A percentile compares a stretch with the other conserved stretches of the same genome.
These are phyloP conservation scores for Ochromonas danica DNA, from an alignment of 108 stramenopile genomes.

Conservation along the genomic window DNA sequence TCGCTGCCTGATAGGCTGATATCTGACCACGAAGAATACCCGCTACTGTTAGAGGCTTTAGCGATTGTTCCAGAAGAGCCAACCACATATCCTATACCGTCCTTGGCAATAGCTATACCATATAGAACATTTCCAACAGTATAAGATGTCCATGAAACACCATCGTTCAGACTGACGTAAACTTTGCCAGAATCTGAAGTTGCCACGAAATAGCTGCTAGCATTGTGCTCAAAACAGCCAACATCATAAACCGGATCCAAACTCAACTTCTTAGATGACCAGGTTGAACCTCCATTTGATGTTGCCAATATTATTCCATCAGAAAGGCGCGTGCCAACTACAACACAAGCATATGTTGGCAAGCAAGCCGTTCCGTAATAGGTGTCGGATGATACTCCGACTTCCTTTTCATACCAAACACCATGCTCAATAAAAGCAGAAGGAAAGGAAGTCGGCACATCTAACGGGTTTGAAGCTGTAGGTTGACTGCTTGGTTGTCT, in stretches of 20 bases:
- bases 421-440: conserved; percentile 15
- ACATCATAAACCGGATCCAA: conserved; percentile 15
- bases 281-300: conserved; percentile 15
- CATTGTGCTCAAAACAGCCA: conserved; percentile 15
- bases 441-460: conserved; percentile 14
- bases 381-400: conserved; percentile 13
- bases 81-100: conserved; percentile 15
- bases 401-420: conserved; percentile 16
- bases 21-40: conserved; percentile 1
- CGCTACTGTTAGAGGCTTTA: not conserved
- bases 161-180: conserved; percentile 9
- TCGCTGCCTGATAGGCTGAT: too few species aligned
- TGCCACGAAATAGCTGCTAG: conserved; percentile 14
- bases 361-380: conserved; percentile 15
- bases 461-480: conserved; percentile 15
- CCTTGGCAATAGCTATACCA: conserved; percentile 15
- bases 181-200: conserved; percentile 15
- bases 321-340: conserved; percentile 13
- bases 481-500: conserved; percentile 14
- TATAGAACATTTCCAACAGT: conserved; percentile 17
- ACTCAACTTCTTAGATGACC: conserved; percentile 15
- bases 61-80: conserved; percentile 13
- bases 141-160: conserved; percentile 16
- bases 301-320: conserved; percentile 16
- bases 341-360: conserved; percentile 15